Base-by-base conservation (phyloP, 2,329 filamentous ascomycete genomes). In the Fusarium abutilonis region DNA sequence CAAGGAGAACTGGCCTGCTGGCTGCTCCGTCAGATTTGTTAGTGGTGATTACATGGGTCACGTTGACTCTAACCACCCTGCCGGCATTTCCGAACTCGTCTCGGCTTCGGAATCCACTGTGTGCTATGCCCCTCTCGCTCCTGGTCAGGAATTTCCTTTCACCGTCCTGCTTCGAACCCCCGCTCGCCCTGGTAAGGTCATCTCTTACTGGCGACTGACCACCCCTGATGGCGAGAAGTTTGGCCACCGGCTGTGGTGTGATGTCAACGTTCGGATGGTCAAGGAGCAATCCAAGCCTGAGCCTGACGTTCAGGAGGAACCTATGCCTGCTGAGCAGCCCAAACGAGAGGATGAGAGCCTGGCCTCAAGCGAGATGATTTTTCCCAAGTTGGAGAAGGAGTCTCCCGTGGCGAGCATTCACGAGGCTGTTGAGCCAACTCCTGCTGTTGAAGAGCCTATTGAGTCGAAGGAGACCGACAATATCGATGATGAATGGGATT, bases 1-100 rank as follows among this genome's bases (percentile, higher is more conserved):
- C 26, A 86, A 86, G 10, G 79, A 82, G 45, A 77, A 88, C 11
- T 99, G 95, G 95, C 95, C 95, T 34, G 86, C 88, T 52, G 95
- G 93, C 60, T 96, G 92, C 81, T 90, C 89, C 53, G 91, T 98
- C 69, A 92, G 91, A 77, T 97, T 93, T 72, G 90, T 96, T 56
- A 93, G 94, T 55, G 95, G 95, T 46, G 94, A 98, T 76, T 93
- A 94, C 78, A 98, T 99, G 95, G 92, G 96, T 69, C 90, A 93
- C 67, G 85, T 97, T 51, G 91, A 97, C 75, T 87, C 90, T 47
- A 84, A 83, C 60, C 90, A 90, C 70, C 91, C 93, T 21, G 88
- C 90, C n/a, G 91, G 89, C 67, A 86, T 92, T 53, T 83, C 84
- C 35, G 88, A 93, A 68, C 87, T 97, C 55, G 85, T 88, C 34